These are phyloP conservation scores for Glarea lozoyensis DNA, from an alignment of 495 filamentous ascomycete species.

Conservation along the genomic window DNA sequence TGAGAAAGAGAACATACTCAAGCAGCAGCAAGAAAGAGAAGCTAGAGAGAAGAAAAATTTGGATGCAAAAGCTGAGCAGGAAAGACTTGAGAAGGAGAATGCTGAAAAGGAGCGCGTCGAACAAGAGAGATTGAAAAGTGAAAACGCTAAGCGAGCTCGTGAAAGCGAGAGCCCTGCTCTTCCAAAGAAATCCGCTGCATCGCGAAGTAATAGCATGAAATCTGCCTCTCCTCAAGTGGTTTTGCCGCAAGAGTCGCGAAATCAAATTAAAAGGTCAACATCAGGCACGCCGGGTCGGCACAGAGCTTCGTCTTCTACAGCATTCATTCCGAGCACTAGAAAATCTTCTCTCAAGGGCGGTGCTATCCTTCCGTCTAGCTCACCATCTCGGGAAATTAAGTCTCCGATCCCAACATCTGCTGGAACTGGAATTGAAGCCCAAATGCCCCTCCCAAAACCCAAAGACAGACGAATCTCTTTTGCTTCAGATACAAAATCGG, in stretches of 20 bases:
- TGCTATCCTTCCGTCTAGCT: constrained; percentile 5
- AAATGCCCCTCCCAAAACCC: constrained; percentile 7
- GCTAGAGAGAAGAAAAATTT: too few species aligned
- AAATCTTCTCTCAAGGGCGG: constrained; percentile 15
- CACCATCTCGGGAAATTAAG: constrained; percentile 4
- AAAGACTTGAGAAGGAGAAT: constrained; percentile 10
- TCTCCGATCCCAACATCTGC: constrained; percentile 3
- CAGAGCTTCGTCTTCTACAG: constrained; percentile 11
- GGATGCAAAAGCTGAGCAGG: too few species aligned
- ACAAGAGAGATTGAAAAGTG: constrained; percentile 6
- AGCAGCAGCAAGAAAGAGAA: too few species aligned
- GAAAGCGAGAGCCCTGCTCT: background rate
- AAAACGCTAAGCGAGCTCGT: constrained; percentile 3
- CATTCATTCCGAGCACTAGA: constrained; percentile 13
- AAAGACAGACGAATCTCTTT: constrained; percentile 10
- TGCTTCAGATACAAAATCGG: background rate
- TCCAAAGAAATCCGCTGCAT: background rate
- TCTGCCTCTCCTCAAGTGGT: background rate
- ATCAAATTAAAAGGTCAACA: constrained; percentile 1
- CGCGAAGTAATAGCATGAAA: background rate
- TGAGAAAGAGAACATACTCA: background rate
- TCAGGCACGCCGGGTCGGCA: too few species aligned
- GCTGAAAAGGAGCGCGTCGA: constrained; percentile 1
- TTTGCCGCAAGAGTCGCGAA: too few species aligned
- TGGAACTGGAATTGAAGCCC: background rate